phyloP scores from a whole-genome alignment of 1,284 basidiomycete species.

The Agroathelia rolfsii region DNA sequence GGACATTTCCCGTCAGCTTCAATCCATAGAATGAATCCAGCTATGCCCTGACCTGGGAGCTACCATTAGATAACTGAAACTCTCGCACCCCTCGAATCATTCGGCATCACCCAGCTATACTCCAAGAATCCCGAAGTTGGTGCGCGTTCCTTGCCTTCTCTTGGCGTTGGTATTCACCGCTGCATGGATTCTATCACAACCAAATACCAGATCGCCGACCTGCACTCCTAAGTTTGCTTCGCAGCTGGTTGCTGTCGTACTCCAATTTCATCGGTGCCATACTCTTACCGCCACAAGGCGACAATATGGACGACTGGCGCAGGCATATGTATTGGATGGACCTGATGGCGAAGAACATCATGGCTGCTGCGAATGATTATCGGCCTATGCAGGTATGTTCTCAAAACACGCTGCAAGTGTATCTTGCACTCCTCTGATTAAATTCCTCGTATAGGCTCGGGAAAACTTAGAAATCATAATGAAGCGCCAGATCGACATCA shows the following conservation, averaged over 20 bases:
- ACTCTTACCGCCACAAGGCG: conserved; percentile 49
- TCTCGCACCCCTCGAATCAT: conserved; percentile 60
- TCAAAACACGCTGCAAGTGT: no score
- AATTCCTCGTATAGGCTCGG: conserved; percentile 46
- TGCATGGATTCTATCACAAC: no score
- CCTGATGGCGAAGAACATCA: conserved; percentile 66
- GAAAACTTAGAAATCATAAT: conserved; percentile 69
- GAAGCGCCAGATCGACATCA: conserved; percentile 58
- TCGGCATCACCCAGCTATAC: conserved; percentile 65
- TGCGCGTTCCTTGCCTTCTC: conserved; percentile 19
- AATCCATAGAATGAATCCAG: no score
- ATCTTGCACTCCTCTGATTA: no score
- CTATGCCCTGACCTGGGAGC: no score
- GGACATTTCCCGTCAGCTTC: no score
- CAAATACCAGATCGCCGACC: conserved; percentile 57
- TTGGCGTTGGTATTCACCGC: conserved; percentile 8
- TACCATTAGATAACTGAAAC: no score
- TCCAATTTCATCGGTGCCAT: conserved; percentile 54
- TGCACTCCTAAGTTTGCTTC: conserved; percentile 53
- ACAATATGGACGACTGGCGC: conserved; percentile 51
- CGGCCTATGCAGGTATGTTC: conserved; percentile 65
- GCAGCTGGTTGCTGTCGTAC: conserved; percentile 62
- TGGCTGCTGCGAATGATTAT: conserved; percentile 73
- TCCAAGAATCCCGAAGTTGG: conserved; percentile 58
- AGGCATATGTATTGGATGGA: conserved; percentile 66